These are phyloP conservation scores for Diaporthe sp. DNA, from an alignment of 2,329 filamentous ascomycete genomes.

Conservation along the genomic window DNA sequence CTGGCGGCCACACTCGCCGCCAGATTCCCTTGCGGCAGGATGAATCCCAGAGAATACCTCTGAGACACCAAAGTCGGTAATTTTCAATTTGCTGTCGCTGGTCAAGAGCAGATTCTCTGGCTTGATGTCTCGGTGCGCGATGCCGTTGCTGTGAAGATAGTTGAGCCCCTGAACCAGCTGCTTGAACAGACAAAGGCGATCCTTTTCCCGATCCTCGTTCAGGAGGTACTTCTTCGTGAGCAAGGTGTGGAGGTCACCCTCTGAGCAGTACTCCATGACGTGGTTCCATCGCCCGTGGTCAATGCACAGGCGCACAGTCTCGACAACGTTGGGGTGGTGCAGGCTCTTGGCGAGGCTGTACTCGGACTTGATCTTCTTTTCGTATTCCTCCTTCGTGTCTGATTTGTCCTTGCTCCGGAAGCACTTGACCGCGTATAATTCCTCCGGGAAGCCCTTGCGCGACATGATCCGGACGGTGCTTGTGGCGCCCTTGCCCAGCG, in stretches of 20 bases:
- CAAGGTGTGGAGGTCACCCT: conserved; percentile 83
- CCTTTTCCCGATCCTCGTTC: conserved; percentile 72
- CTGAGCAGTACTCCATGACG: conserved; percentile 91
- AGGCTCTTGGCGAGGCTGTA: conserved; percentile 89
- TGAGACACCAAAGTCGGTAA: conserved; percentile 91
- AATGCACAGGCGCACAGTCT: conserved; percentile 81
- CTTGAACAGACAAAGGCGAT: conserved; percentile 89
- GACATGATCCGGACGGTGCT: conserved; percentile 86
- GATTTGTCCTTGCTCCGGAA: conserved; percentile 79
- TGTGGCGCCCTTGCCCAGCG: conserved; percentile 84
- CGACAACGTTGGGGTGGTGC: conserved; percentile 88
- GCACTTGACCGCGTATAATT: conserved; percentile 88
- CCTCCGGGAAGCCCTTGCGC: conserved; percentile 72
- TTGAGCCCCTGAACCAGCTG: conserved; percentile 85
- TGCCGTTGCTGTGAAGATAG: conserved; percentile 86
- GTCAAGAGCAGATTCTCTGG: conserved; percentile 87
- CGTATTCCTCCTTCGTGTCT: conserved; percentile 81
- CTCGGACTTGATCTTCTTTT: conserved; percentile 92
- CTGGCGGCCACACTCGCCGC: conserved; percentile 79
- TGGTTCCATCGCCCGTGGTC: conserved; percentile 85
- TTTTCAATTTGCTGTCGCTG: conserved; percentile 85
- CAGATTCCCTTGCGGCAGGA: conserved; percentile 79
- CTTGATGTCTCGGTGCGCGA: conserved; percentile 93
- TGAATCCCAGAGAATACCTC: conserved; percentile 88
- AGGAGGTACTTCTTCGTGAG: conserved; percentile 79